phyloP scores from a whole-genome alignment of 345 rosid species.

The Dipteronia sinensis region DNA sequence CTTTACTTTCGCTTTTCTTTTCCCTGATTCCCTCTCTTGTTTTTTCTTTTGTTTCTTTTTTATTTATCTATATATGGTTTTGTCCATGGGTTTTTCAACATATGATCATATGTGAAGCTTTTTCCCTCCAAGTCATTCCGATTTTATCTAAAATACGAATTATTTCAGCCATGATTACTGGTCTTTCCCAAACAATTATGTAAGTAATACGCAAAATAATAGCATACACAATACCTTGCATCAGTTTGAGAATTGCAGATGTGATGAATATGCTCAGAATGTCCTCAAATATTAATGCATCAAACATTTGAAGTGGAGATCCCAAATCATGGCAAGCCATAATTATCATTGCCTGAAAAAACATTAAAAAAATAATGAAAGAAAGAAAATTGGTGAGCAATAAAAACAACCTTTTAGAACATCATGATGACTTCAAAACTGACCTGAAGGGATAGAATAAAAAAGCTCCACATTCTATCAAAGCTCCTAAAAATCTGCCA shows the following conservation, averaged over 20 bases:
- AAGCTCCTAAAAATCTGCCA: slow-evolving; percentile 98
- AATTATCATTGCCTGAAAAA: slow-evolving; percentile 84
- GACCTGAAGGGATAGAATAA: slow-evolving; percentile 92
- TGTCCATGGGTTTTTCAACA: no score
- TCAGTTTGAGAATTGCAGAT: slow-evolving; percentile 72
- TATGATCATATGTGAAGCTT: no score
- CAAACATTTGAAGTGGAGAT: slow-evolving; percentile 81
- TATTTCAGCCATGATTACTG: neutral
- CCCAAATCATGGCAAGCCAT: slow-evolving; percentile 93
- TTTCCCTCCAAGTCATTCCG: no score
- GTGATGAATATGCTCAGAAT: slow-evolving; percentile 92
- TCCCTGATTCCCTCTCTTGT: no score
- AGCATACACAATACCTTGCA: slow-evolving; percentile 52
- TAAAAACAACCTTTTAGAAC: neutral
- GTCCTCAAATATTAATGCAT: slow-evolving; percentile 76
- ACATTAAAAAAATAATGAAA: neutral
- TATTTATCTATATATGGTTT: no score
- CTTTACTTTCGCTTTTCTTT: no score
- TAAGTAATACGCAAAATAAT: slow-evolving; percentile 3
- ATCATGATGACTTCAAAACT: slow-evolving; percentile 4
- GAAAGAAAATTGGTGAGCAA: slow-evolving; percentile 9
- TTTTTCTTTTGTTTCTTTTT: no score
- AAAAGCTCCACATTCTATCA: slow-evolving; percentile 96
- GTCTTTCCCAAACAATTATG: neutral
- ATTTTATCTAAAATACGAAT: neutral